Conservation (phyloP, 2,329 filamentous ascomycete genomes). For the Alternaria sp. region DNA sequence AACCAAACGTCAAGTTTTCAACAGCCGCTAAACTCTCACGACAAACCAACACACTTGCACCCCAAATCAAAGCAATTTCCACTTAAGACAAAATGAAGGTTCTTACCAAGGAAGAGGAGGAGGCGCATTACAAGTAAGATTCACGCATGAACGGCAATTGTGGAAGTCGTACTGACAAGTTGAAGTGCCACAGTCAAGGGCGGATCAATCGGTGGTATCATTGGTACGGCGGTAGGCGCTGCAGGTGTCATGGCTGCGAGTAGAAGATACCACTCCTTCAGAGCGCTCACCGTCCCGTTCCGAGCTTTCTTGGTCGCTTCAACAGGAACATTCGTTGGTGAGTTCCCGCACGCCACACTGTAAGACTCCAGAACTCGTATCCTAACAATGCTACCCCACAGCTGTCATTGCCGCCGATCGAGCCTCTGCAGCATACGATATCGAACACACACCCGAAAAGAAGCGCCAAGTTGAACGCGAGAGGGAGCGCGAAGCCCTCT, state of each 20-base stretch:
- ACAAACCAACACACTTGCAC: neutral
- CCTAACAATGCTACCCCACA: constrained; percentile 31
- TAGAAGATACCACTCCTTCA: constrained; percentile 79
- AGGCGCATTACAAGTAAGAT: constrained; percentile 77
- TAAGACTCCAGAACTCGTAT: neutral
- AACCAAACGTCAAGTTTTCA: neutral
- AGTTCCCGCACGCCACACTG: constrained; percentile 15
- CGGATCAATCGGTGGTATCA: constrained; percentile 74
- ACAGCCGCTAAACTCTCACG: neutral
- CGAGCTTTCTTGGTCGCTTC: constrained; percentile 89
- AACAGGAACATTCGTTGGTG: constrained; percentile 79
- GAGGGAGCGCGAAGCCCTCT: constrained; percentile 44
- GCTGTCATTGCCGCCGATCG: constrained; percentile 85
- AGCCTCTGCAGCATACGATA: constrained; percentile 76
- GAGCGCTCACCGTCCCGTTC: constrained; percentile 85
- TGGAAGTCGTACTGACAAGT: constrained; percentile 20
- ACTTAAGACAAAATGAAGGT: constrained; percentile 77
- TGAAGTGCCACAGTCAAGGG: constrained; percentile 76
- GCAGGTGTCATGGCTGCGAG: constrained; percentile 74
- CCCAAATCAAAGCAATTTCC: constrained; percentile 5
- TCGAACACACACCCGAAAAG: constrained; percentile 68
- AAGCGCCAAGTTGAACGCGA: constrained; percentile 42
- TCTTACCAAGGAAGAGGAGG: constrained; percentile 91
- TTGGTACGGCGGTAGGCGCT: constrained; percentile 73
- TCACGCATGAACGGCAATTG: neutral